Base-by-base conservation (phyloP, 352 stramenopile genomes). In the Pythium dissotocum region DNA sequence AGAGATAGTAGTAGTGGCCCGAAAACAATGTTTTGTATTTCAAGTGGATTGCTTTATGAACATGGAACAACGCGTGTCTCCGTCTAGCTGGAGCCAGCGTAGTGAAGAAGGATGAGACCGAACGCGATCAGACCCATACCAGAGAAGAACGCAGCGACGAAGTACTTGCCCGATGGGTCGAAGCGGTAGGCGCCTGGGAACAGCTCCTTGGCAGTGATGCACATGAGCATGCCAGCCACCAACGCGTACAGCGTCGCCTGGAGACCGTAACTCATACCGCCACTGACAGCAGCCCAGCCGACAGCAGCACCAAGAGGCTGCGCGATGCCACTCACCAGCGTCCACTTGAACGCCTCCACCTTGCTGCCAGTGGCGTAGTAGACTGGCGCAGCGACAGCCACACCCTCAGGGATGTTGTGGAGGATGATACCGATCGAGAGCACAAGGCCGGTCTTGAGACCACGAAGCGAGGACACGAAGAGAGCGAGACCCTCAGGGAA, bases 351-450 rank as follows among this genome's bases (percentile, higher is more conserved):
- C 8, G 91, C 95, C 63, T 98, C 89, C 62, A 76, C 77, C 14
- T 94, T 84, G 75, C 88, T 96, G 30, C 94, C 94, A n/a, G 96
- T 98, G 14, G 94, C 93, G 73, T 97, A 98, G 80, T 98, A 99
- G 32, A 99, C 90, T 12, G 97, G 96, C 26, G 98, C 85, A 21
- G 94, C 90, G 30, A 99, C 91, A 63, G 91, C 97, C 14, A 98
- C 64, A 18, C 97, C 97, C 65, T 99, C 97, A 1, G 96, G 96
- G 61, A 99, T 93, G 75, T 99, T 99, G 80, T 99, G 97, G 30
- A 99, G 83, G 10, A 93, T 97, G 71, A 99, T 99, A 21, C 92
- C 96, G 53, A 99, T 75, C 0, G 96, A 96, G 7, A 99, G 80
- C 48, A 97, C 86, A 30, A 91, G 75, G 48, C 97, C 97, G 9